These are phyloP conservation scores for Sapria himalayana DNA, from an alignment of 345 rosid genomes.

Conservation along the genomic window DNA sequence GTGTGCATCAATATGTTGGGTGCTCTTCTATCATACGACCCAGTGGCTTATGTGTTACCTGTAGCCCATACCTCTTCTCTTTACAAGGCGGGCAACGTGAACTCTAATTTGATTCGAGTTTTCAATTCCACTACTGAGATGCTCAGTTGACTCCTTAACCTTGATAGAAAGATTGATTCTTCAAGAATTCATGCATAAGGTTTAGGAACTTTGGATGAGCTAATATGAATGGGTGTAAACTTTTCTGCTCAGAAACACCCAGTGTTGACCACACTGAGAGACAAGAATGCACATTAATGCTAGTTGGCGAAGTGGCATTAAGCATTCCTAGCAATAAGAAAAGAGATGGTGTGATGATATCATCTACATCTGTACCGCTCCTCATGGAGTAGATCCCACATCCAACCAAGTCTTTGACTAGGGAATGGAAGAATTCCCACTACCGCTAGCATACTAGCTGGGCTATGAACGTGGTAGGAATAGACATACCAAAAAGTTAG, in stretches of 20 bases:
- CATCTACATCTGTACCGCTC: neutral
- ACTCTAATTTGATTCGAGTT: slow-evolving; percentile 4
- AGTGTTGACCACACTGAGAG: neutral
- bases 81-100: neutral
- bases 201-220: slow-evolving; percentile 1
- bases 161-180: neutral
- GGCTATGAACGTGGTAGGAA: slow-evolving; percentile 4
- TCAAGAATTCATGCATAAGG: neutral
- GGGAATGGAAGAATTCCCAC: slow-evolving; percentile 4
- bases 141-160: too few species aligned
- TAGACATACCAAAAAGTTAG: slow-evolving; percentile 4
- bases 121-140: slow-evolving; percentile 7
- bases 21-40: neutral
- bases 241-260: neutral
- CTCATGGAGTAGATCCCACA: too few species aligned
- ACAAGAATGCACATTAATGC: neutral
- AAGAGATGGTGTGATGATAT: slow-evolving; percentile 6
- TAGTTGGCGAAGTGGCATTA: too few species aligned
- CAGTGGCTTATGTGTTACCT: neutral
- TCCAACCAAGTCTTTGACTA: too few species aligned
- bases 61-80: slow-evolving; percentile 4
- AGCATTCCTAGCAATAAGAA: too few species aligned
- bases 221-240: too few species aligned
- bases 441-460: slow-evolving; percentile 2
- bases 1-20: neutral